These are phyloP conservation scores for Amauroascus niger DNA, from an alignment of 2,329 filamentous ascomycete genomes.

Conservation along the genomic window DNA sequence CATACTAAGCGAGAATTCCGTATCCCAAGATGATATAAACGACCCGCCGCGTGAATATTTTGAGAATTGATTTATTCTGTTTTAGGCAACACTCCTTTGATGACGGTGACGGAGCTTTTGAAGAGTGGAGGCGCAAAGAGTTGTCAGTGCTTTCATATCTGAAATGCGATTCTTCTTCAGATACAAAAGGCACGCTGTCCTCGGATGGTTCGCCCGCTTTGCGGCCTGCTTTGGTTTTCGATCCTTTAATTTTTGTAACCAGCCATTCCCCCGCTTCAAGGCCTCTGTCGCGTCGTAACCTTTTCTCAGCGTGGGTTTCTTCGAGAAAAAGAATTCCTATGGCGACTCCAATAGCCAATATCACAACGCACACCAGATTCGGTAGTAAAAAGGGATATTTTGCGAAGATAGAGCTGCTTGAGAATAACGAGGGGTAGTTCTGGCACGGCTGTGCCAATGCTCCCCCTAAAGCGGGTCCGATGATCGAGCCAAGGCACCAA, in stretches of 20 bases:
- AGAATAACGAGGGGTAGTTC: conserved; percentile 67
- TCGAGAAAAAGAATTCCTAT: conserved; percentile 81
- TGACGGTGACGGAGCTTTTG: conserved; percentile 19
- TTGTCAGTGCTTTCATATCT: conserved; percentile 54
- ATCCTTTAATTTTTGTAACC: conserved; percentile 22
- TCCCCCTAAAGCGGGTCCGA: conserved; percentile 86
- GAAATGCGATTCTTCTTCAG: conserved; percentile 52
- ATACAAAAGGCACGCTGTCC: conserved; percentile 30
- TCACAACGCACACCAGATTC: conserved; percentile 77
- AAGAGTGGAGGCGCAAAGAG: conserved; percentile 40
- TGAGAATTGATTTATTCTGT: conserved; percentile 38
- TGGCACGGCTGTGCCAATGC: conserved; percentile 77
- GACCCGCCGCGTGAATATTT: conserved; percentile 74
- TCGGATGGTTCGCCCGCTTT: conserved; percentile 6
- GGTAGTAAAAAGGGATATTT: conserved; percentile 81
- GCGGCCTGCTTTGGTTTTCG: not conserved
- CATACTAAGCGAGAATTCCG: conserved; percentile 89
- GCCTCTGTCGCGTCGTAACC: conserved; percentile 63
- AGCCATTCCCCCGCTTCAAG: conserved; percentile 67
- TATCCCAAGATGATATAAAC: conserved; percentile 81
- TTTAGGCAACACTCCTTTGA: conserved; percentile 22
- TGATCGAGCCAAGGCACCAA: conserved; percentile 93
- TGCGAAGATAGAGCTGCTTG: conserved; percentile 67
- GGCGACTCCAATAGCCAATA: conserved; percentile 64
- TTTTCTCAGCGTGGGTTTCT: conserved; percentile 83